phyloP scores from a whole-genome alignment of 345 rosid genomes.

The Euphorbia lathyris region DNA sequence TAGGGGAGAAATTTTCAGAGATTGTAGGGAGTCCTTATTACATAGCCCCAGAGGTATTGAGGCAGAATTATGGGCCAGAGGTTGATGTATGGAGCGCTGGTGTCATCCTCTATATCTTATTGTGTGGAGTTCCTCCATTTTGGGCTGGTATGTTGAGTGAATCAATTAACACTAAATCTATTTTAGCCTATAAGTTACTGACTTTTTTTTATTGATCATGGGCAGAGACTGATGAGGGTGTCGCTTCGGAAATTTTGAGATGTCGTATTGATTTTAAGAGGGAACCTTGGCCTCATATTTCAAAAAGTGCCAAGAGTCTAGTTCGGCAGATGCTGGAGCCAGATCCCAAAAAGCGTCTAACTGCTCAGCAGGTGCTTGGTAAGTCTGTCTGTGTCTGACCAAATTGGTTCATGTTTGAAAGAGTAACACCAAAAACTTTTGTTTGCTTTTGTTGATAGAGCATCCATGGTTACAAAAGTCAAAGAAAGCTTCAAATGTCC shows the following conservation, averaged over 20 bases:
- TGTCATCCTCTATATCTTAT: conserved; percentile 77
- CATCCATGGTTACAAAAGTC: conserved; percentile 93
- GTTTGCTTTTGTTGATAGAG: conserved; percentile 39
- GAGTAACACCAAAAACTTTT: conserved; percentile 14
- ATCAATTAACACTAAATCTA: conserved; percentile 1
- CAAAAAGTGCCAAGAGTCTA: conserved; percentile 84
- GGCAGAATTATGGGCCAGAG: conserved; percentile 84
- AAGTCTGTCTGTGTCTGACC: conserved; percentile 18
- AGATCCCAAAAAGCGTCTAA: conserved; percentile 69
- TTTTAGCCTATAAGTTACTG: background rate
- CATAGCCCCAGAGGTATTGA: conserved; percentile 95
- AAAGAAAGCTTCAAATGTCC: conserved; percentile 96
- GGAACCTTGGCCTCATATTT: conserved; percentile 97
- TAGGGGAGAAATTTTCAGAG: conserved; percentile 79
- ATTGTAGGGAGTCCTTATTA: conserved; percentile 95
- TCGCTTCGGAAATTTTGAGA: conserved; percentile 90
- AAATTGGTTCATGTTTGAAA: background rate
- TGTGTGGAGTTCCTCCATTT: conserved; percentile 93
- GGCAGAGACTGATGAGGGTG: conserved; percentile 95
- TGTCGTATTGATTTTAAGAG: conserved; percentile 77
- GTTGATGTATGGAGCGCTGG: conserved; percentile 97
- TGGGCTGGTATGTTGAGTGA: conserved; percentile 63
- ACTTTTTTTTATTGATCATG: conserved; percentile 10
- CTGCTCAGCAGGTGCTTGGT: conserved; percentile 92
- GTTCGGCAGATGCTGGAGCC: conserved; percentile 82